A percentile compares a stretch with the other conserved stretches of the same genome.
These are phyloP conservation scores for Isochrysis galbana DNA, from an alignment of 78 protist genomes.

Conservation along the genomic window DNA sequence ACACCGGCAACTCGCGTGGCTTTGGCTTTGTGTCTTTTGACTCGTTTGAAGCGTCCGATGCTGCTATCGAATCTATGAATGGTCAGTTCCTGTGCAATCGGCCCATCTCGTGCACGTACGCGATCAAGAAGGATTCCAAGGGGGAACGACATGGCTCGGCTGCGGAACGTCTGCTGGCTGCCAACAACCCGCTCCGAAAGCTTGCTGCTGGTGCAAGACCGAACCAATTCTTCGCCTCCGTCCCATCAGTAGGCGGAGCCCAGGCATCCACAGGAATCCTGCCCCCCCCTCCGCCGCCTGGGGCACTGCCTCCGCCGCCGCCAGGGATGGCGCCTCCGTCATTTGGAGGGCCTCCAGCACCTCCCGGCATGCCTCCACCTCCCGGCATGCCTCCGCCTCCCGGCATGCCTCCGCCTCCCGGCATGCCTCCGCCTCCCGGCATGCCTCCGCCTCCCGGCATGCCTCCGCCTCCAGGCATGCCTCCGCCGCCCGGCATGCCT, in stretches of 20 bases:
- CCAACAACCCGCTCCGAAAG: constrained; percentile 20
- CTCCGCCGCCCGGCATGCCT: too few relatives aligned
- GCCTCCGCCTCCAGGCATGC: not conserved
- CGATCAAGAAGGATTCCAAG: constrained; percentile 71
- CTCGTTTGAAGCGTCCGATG: constrained; percentile 77
- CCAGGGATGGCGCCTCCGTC: too few relatives aligned
- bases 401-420: constrained; percentile 24
- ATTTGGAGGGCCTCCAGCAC: too few relatives aligned
- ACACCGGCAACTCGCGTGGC: constrained; percentile 89
- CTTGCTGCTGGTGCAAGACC: not conserved
- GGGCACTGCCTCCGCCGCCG: too few relatives aligned
- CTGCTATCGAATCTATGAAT: constrained; percentile 67
- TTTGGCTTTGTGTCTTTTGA: constrained; percentile 94
- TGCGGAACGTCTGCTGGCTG: constrained; percentile 72
- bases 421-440: not conserved
- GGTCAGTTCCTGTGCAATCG: constrained; percentile 65
- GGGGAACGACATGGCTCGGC: constrained; percentile 68
- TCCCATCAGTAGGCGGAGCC: not conserved
- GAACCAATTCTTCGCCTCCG: not conserved
- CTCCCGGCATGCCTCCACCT: not conserved
- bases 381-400: not conserved
- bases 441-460: constrained; percentile 22
- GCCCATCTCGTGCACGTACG: constrained; percentile 65
- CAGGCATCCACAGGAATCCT: not conserved
- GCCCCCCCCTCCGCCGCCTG: not conserved